Base-by-base conservation (phyloP, 169 alveolate genomes). In the Plasmodium gaboni region DNA sequence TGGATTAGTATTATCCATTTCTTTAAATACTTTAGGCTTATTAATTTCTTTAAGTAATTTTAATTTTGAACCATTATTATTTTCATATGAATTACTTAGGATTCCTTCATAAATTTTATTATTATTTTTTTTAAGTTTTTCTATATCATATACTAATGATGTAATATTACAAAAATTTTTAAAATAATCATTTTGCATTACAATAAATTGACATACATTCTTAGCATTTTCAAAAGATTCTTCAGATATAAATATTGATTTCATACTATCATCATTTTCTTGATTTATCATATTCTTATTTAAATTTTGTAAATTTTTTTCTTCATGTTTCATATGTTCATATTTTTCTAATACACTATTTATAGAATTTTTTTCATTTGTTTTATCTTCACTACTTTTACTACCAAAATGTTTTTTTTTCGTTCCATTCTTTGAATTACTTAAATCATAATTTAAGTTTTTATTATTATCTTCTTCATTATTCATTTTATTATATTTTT, bases 11-110 rank as follows among this genome's bases (percentile, higher is more conserved):
- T n/a, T 57, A 26, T 83, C 91, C 22, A 10, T 55, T 48, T 83
- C 91, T 53, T 38, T 83, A 17, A 68, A 48, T n/a, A 83, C 13
- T 69, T 83, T 83, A 28, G n/a, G 51, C 51, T 83, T 55, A n/a
- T 64, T 64, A 26, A 38, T 65, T 64, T 68, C 85, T 53, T 83
- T 83, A 15, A 83, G 12, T 17, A 83, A 19, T 22, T 83, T 26
- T 19, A 57, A 83, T n/a, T 22, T 57, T 3, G 91, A 83, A 13
- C 65, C n/a, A 12, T n/a, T 57, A n/a, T 32, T 46, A 46, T 44
- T 70, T 61, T 83, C 91, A 55, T 83, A 83, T 4, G 83, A 69
- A n/a, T 32, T 59, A 13, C 53, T 73, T 70, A 50, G 15, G 22
- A 83, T 48, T 50, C 69, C 65, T 42, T 60, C 68, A 83, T 67